phyloP scores from a whole-genome alignment of 441 rosid genomes.

The Euphorbia celastroides region DNA sequence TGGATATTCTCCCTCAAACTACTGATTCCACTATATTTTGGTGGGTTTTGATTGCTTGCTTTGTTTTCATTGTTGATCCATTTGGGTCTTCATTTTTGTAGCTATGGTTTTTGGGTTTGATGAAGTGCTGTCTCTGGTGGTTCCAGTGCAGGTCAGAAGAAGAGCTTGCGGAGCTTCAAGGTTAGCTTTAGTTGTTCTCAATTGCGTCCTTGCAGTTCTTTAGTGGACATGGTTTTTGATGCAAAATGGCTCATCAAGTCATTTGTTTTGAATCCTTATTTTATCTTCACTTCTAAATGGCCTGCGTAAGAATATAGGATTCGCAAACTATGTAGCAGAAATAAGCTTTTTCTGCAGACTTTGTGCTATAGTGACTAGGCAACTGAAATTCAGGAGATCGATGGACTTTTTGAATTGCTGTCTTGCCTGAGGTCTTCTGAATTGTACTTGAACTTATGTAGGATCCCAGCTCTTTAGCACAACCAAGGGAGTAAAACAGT shows the following conservation, averaged over 20 bases:
- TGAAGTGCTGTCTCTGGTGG: conserved; percentile 27
- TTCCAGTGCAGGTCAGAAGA: conserved; percentile 98
- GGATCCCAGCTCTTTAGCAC: conserved; percentile 82
- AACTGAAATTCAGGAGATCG: background rate
- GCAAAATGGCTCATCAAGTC: no score
- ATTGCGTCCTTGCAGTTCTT: background rate
- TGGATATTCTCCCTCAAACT: conserved; percentile 68
- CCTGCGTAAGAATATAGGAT: background rate
- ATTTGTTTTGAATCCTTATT: background rate
- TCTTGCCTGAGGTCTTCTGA: background rate
- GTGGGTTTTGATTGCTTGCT: conserved; percentile 41
- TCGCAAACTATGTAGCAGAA: background rate
- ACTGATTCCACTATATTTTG: conserved; percentile 87
- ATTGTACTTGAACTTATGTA: conserved; percentile 19
- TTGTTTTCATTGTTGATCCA: background rate
- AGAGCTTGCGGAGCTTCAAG: conserved; percentile 90
- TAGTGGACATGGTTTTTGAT: background rate
- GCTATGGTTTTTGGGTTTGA: conserved; percentile 27
- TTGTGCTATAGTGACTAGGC: background rate
- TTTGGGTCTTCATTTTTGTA: background rate
- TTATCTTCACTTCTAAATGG: background rate
- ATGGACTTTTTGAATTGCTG: background rate
- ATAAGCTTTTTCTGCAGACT: background rate
- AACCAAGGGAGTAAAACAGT: conserved; percentile 65
- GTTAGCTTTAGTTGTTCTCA: conserved; percentile 38